These are phyloP conservation scores for Singerocomus inundabilis DNA, from an alignment of 1,284 basidiomycete genomes.

Conservation along the genomic window DNA sequence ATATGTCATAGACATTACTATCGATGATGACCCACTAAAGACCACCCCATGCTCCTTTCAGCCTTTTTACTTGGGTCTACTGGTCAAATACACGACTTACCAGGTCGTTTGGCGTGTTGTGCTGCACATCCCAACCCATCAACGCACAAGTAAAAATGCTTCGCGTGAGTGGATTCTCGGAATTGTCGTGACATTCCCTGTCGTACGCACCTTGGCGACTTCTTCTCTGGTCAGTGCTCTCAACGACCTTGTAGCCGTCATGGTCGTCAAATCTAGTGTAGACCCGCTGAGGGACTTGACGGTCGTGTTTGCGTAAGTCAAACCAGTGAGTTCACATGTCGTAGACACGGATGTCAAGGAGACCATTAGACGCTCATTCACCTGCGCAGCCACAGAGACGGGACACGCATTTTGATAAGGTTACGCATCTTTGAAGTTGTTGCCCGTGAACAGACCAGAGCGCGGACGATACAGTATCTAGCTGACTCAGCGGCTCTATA, in stretches of 20 bases:
- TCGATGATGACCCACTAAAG: conserved; percentile 80
- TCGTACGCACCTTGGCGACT: conserved; percentile 34
- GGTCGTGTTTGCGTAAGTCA: no score
- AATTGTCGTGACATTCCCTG: not conserved
- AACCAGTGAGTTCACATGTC: not conserved
- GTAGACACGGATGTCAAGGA: not conserved
- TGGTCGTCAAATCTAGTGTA: not conserved
- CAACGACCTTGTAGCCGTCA: conserved; percentile 4
- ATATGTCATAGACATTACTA: conserved; percentile 79
- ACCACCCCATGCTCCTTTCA: not conserved
- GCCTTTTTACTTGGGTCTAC: not conserved
- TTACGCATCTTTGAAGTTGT: not conserved
- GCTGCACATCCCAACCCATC: conserved; percentile 33
- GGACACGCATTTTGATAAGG: no score
- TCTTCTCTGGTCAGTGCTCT: conserved; percentile 32
- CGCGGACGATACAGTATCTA: not conserved
- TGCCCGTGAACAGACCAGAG: not conserved
- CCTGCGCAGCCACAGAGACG: not conserved
- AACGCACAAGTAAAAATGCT: not conserved
- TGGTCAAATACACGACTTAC: conserved; percentile 30
- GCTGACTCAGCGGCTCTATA: not conserved
- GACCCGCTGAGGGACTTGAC: not conserved
- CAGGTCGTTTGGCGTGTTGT: conserved; percentile 57
- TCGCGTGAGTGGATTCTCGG: not conserved
- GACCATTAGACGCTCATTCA: not conserved